Conservation (phyloP, 2,329 filamentous ascomycete genomes). For the Zasmidium cellare region DNA sequence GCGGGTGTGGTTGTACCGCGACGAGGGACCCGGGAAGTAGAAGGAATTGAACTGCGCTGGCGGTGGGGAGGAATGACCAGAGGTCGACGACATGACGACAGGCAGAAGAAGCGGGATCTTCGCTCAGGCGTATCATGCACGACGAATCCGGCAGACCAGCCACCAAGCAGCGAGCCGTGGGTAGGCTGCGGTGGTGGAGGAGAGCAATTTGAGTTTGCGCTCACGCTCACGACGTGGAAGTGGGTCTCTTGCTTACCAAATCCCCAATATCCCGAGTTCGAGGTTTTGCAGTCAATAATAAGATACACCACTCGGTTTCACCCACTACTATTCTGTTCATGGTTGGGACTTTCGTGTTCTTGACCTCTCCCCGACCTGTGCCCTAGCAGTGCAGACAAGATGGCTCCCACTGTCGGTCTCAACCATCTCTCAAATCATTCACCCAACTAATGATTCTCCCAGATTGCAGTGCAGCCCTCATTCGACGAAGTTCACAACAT, state of each 20-base stretch:
- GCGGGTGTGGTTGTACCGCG: constrained; percentile 32
- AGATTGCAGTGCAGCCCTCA: constrained; percentile 58
- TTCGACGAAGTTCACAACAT: constrained; percentile 61
- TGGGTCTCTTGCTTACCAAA: too few relatives aligned
- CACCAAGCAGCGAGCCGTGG: background rate
- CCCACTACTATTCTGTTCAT: background rate
- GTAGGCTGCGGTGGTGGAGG: background rate
- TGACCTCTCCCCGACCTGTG: constrained; percentile 34
- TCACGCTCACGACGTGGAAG: background rate
- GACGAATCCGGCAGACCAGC: background rate
- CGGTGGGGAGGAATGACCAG: constrained; percentile 14
- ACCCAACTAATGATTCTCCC: background rate
- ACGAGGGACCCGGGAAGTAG: constrained; percentile 28
- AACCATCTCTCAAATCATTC: background rate
- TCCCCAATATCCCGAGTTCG: too few relatives aligned
- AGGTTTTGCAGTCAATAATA: too few relatives aligned
- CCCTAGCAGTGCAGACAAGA: constrained; percentile 21
- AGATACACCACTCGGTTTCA: background rate
- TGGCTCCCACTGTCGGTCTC: constrained; percentile 14
- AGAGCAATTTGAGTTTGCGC: background rate
- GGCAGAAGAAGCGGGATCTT: constrained; percentile 10
- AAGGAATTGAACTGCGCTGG: constrained; percentile 2
- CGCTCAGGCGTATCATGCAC: background rate
- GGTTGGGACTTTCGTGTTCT: constrained; percentile 28
- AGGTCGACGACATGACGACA: constrained; percentile 5